Evolutionary conservation across 352 stramenopile genomes (phyloP).

Genomic region (Globisporangium abappressorium): DNA sequence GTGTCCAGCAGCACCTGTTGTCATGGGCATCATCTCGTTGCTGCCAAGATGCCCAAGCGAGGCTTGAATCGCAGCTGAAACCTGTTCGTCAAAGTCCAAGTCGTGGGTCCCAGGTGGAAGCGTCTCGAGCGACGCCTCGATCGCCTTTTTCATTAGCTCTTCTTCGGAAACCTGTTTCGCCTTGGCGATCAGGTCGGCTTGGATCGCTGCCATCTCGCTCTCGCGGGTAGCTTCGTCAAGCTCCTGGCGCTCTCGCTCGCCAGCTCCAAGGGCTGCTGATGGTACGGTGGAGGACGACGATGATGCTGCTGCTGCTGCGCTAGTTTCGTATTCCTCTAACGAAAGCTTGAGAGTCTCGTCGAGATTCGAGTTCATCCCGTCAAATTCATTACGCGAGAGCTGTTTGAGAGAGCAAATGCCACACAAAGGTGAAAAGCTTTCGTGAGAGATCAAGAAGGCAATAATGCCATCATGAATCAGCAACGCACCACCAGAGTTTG

Average conservation of each 20-base stretch:
- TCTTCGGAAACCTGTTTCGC: slow-evolving; percentile 71
- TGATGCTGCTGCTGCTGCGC: not conserved
- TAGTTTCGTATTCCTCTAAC: slow-evolving; percentile 41
- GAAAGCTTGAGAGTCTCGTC: slow-evolving; percentile 74
- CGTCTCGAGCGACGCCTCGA: slow-evolving; percentile 58
- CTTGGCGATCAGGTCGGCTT: slow-evolving; percentile 66
- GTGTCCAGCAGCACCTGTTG: not conserved
- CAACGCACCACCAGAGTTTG: slow-evolving; percentile 59
- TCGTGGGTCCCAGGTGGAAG: not conserved
- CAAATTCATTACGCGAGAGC: slow-evolving; percentile 73
- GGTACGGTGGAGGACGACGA: not conserved
- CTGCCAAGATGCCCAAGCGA: slow-evolving; percentile 34
- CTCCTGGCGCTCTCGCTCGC: slow-evolving; percentile 34
- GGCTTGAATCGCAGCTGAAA: slow-evolving; percentile 66
- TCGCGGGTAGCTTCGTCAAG: slow-evolving; percentile 52
- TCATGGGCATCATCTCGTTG: not conserved
- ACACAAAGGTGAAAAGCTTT: not conserved
- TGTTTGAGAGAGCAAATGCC: slow-evolving; percentile 14
- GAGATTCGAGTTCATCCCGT: slow-evolving; percentile 70
- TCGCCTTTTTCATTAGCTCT: slow-evolving; percentile 63
- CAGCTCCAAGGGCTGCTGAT: not conserved
- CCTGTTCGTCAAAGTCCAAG: slow-evolving; percentile 47
- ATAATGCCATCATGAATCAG: not conserved
- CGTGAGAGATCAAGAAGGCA: not conserved
- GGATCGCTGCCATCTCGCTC: slow-evolving; percentile 75